These are phyloP conservation scores for Hibiscus syriacus DNA, from an alignment of 345 rosid species.

Conservation along the genomic window DNA sequence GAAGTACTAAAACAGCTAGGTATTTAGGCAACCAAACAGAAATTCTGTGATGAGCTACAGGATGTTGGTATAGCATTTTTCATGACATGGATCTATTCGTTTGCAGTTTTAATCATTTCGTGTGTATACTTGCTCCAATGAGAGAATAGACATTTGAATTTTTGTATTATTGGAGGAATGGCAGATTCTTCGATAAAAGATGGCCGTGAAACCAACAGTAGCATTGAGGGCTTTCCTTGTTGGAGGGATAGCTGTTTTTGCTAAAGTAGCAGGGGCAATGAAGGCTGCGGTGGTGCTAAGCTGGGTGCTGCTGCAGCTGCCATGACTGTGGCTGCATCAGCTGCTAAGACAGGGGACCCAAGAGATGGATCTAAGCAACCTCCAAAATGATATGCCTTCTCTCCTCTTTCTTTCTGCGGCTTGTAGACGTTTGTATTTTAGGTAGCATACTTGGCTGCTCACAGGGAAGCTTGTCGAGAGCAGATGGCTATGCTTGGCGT, in stretches of 20 bases:
- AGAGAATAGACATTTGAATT: not conserved
- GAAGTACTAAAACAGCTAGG: too few relatives aligned
- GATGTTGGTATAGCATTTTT: not conserved
- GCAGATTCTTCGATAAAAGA: slow-evolving; percentile 26
- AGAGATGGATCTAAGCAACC: too few relatives aligned
- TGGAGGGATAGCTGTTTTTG: slow-evolving; percentile 74
- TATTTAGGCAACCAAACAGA: not conserved
- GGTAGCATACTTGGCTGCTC: not conserved
- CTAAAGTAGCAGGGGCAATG: slow-evolving; percentile 71
- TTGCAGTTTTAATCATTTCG: too few relatives aligned
- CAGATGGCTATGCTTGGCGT: too few relatives aligned
- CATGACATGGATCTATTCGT: too few relatives aligned
- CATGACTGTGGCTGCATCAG: too few relatives aligned
- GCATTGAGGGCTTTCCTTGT: too few relatives aligned
- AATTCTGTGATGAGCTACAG: not conserved
- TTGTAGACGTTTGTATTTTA: not conserved
- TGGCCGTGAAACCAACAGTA: too few relatives aligned
- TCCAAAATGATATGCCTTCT: too few relatives aligned
- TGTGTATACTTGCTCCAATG: not conserved
- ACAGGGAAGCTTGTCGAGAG: not conserved
- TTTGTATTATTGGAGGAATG: not conserved
- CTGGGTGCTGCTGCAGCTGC: too few relatives aligned
- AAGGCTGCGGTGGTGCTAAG: slow-evolving; percentile 92
- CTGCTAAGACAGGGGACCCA: too few relatives aligned
- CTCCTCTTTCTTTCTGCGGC: too few relatives aligned